These are phyloP conservation scores for Jamesozyma piceae DNA, from an alignment of 805 yeast species.

Conservation along the genomic window DNA sequence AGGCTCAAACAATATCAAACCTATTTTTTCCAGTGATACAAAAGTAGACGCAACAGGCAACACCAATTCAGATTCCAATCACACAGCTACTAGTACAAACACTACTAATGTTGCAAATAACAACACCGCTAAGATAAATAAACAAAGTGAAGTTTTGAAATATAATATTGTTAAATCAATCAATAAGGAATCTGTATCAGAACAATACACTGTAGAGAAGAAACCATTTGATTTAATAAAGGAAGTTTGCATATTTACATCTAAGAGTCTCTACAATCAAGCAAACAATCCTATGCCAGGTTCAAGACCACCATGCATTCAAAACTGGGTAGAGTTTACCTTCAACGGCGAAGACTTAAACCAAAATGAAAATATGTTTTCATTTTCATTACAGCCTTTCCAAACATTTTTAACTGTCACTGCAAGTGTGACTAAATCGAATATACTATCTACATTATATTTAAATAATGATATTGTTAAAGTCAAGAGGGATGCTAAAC, in stretches of 20 bases:
- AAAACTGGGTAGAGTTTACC: conserved; percentile 26
- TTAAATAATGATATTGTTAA: conserved; percentile 21
- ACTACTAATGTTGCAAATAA: neutral
- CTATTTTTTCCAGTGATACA: neutral
- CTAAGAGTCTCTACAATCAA: conserved; percentile 22
- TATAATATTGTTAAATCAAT: conserved; percentile 24
- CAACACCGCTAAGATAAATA: neutral
- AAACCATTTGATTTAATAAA: conserved; percentile 19
- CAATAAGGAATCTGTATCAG: conserved; percentile 15
- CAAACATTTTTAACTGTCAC: conserved; percentile 24
- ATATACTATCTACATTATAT: conserved; percentile 6
- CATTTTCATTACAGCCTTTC: conserved; percentile 23
- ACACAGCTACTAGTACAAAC: neutral
- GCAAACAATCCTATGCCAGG: conserved; percentile 24
- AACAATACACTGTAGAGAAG: conserved; percentile 16
- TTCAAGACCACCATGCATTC: conserved; percentile 23
- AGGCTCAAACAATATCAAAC: conserved; percentile 10
- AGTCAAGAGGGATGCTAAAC: conserved; percentile 4
- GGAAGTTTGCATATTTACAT: conserved; percentile 20
- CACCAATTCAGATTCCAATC: neutral
- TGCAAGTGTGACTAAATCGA: conserved; percentile 11
- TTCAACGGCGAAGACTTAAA: conserved; percentile 21
- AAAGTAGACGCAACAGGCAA: neutral
- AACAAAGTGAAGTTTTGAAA: conserved; percentile 17
- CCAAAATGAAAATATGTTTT: conserved; percentile 22